Conservation (phyloP, 768 basidiomycete genomes). For the Termitomyces bulborhizus region DNA sequence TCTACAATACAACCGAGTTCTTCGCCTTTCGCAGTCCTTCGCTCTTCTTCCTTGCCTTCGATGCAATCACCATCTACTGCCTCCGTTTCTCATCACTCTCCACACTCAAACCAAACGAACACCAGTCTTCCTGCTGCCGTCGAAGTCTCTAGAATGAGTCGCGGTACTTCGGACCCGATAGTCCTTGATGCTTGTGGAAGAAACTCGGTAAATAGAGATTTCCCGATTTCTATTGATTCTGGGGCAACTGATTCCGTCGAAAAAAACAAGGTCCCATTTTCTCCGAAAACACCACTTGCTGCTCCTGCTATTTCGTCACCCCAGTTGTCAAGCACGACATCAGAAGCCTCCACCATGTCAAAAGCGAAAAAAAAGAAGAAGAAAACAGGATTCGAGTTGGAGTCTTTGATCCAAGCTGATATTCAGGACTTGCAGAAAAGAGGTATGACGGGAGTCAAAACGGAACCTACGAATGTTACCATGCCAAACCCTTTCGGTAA, state of each 20-base stretch:
- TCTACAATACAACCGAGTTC: slow-evolving; percentile 12
- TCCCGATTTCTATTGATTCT: background rate
- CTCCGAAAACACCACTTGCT: background rate
- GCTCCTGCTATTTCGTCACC: background rate
- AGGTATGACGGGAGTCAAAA: slow-evolving; percentile 1
- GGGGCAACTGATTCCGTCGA: background rate
- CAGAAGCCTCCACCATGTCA: background rate
- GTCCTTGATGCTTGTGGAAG: background rate
- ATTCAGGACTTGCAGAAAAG: slow-evolving; percentile 13
- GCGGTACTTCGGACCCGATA: background rate
- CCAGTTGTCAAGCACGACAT: background rate
- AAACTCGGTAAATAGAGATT: background rate
- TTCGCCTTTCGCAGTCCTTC: slow-evolving; percentile 13
- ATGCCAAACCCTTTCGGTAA: background rate
- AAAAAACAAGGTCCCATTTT: background rate
- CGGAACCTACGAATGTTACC: slow-evolving; percentile 4
- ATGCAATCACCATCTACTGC: background rate
- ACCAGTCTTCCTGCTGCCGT: background rate
- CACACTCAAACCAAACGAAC: background rate
- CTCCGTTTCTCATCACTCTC: background rate
- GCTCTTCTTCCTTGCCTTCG: background rate
- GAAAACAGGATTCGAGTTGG: slow-evolving; percentile 4
- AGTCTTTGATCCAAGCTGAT: slow-evolving; percentile 12
- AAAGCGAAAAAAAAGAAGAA: slow-evolving; percentile 9
- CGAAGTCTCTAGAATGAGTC: background rate